A percentile compares a stretch with the other conserved stretches of the same genome.
Evolutionary conservation across 2,329 filamentous ascomycete species (phyloP).

Genomic region (Colletotrichum liriopes): DNA sequence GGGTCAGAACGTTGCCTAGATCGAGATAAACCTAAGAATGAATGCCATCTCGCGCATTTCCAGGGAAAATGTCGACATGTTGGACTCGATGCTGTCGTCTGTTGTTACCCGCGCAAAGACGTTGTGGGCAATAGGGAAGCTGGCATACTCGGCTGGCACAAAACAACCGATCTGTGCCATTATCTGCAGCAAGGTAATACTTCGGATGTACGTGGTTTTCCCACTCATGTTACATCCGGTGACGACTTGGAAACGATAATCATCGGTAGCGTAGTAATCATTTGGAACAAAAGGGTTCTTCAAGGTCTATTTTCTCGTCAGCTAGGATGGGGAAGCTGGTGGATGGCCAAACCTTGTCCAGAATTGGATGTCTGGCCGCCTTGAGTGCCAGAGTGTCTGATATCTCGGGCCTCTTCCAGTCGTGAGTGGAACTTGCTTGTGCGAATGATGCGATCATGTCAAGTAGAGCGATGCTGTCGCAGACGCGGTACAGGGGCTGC

Average conservation of each 20-base stretch:
- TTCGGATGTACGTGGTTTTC: slow-evolving; percentile 95
- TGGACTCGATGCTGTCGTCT: slow-evolving; percentile 90
- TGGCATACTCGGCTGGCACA: slow-evolving; percentile 88
- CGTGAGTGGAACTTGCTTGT: slow-evolving; percentile 76
- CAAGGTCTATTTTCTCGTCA: not conserved
- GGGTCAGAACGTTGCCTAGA: accelerated
- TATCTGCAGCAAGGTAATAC: slow-evolving; percentile 85
- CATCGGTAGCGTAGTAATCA: slow-evolving; percentile 86
- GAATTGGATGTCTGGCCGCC: slow-evolving; percentile 82
- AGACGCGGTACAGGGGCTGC: slow-evolving; percentile 84
- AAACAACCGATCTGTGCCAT: slow-evolving; percentile 97
- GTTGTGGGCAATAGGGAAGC: slow-evolving; percentile 84
- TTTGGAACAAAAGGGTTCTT: slow-evolving; percentile 83
- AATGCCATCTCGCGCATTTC: slow-evolving; percentile 98
- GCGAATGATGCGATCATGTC: slow-evolving; percentile 89
- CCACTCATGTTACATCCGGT: slow-evolving; percentile 99
- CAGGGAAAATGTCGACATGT: slow-evolving; percentile 91
- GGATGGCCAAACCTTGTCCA: slow-evolving; percentile 71
- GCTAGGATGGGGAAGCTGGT: no score
- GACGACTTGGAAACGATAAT: slow-evolving; percentile 90
- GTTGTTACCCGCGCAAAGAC: slow-evolving; percentile 91
- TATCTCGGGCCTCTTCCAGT: slow-evolving; percentile 77
- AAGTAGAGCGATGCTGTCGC: slow-evolving; percentile 87
- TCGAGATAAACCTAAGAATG: slow-evolving; percentile 75
- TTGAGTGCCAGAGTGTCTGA: slow-evolving; percentile 80